Evolutionary conservation across 345 rosid species (phyloP).

Genomic region (Erodium maritimum): DNA sequence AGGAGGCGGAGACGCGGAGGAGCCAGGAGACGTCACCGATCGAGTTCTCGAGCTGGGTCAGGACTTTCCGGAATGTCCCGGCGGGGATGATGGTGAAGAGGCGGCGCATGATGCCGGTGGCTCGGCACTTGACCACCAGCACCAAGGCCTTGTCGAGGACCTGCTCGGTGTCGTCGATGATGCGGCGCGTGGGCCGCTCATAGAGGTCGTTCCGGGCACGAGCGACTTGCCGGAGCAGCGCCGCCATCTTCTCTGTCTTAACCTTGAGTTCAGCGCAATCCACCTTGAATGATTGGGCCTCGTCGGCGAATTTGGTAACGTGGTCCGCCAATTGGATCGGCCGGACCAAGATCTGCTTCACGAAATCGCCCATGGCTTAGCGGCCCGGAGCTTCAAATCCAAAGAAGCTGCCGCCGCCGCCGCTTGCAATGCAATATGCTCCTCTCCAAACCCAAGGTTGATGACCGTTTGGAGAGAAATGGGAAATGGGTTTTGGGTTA

Average conservation of each 20-base stretch:
- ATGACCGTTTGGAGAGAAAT: neutral
- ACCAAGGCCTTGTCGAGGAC: constrained; percentile 56
- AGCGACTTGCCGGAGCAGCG: constrained; percentile 64
- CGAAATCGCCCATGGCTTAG: constrained; percentile 60
- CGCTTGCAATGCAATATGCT: neutral
- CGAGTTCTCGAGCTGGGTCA: constrained; percentile 66
- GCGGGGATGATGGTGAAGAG: constrained; percentile 75
- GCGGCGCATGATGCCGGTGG: constrained; percentile 54
- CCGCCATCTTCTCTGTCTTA: constrained; percentile 63
- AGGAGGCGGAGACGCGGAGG: constrained; percentile 50
- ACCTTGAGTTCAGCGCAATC: constrained; percentile 58
- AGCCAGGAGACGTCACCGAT: constrained; percentile 78
- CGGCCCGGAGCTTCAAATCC: constrained; percentile 18
- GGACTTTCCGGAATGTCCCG: constrained; percentile 52
- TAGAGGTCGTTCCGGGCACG: constrained; percentile 63
- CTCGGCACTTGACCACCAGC: constrained; percentile 54
- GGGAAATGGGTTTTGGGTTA: neutral
- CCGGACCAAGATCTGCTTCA: constrained; percentile 50
- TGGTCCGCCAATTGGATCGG: constrained; percentile 71
- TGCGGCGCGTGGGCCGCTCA: constrained; percentile 69
- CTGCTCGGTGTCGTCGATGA: constrained; percentile 63
- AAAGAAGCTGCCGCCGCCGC: too few relatives aligned
- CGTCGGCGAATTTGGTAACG: constrained; percentile 47
- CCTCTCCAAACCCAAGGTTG: neutral
- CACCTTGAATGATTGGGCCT: constrained; percentile 60